Base-by-base conservation (phyloP, 176 grass and related monocot genomes). In the Poa annua region DNA sequence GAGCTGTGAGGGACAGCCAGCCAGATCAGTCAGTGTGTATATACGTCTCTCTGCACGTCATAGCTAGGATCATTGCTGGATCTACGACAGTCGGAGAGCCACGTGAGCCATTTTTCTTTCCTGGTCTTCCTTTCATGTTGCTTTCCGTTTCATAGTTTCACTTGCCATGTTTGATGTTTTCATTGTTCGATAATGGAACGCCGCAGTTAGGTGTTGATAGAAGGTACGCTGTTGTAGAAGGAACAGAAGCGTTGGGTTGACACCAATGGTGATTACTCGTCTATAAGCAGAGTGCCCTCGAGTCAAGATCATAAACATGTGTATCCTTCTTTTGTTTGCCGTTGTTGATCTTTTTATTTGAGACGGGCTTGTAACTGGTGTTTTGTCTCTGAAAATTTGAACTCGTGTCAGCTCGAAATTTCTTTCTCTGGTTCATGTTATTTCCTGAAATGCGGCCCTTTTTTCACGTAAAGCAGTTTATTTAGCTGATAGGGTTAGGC, bases 1-100 rank as follows among this genome's bases (percentile, higher is more conserved):
- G 67, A 93, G 56, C 57, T 84, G 32, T 71, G 67, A 59, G 66
- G 15, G 16, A 14, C 22, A 63, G 8, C 49, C 41, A 7, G 7
- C 33, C 21, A 42, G 20, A 53, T 71, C n/a, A 20, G 5, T 26
- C 49, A n/a, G 62, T 68, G 59, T 86, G 60, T 76, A 66, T 57
- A 74, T 15, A 20, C 7, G 22, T 50, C 26, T 32, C 21, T 11
- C 13, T 39, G 25, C 71, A 44, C 10, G 22, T 8, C 7, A 10
- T 22, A 66, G 60, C 4, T 29, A 42, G 41, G 62, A 61, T 32
- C 56, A 20, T 71, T 22, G 13, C 38, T 71, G 67, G 38, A 71
- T 14, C 6, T 14, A n/a, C n/a, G 36, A 71, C 41, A 71, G 47
- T 21, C 66, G 66, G 17, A 42, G 9, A 68, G 11, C 64, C 36